Base-by-base conservation (phyloP, 805 yeast species). In the Ogataea trehalophila region DNA sequence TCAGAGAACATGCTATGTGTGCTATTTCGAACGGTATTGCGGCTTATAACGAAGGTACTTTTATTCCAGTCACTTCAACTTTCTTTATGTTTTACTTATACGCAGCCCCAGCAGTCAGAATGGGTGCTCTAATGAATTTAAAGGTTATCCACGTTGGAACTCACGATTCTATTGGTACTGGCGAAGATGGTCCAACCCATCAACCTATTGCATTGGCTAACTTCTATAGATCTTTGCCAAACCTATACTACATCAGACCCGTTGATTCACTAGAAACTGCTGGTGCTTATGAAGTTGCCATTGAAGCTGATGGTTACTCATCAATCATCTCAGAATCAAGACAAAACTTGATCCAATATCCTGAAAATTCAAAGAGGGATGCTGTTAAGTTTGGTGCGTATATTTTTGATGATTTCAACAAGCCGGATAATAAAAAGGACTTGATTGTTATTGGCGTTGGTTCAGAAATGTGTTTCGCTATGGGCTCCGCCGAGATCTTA, bases 1-100 rank as follows among this genome's bases (percentile, higher is more conserved):
- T 92, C 58, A 85, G 99, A 72, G 99, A 92, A 78, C 98, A 94
- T 73, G 97, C 88, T 68, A 90, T 92, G 97, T 96, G 96, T 73
- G 97, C 97, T 54, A 86, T 91, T 69, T 78, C 91, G 81, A 94
- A 92, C 73, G 99, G 99, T 81, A 85, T 92, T 61, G 79, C 94
- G 48, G 97, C 97, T 46, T 92, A 75, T 66, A 85, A 83, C 75
- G 96, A 96, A 69, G 98, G 96, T 73, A 92, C 99, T 65, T 92
- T 70, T 52, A 62, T 71, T 45, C 73, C 74, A 1, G 62, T 69
- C 43, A 61, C 72, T 41, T 62, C 75, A 37, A 57, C 70, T 0
- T 71, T 92, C 89, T 79, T 94, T 70, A 92, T 92, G 83, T 92
- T 92, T 62, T 83, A 79, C 54, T 75, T 83, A 15, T 86, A 86